These are phyloP conservation scores for Pseudogymnoascus sp. DNA, from an alignment of 2,329 filamentous ascomycete genomes.

Conservation along the genomic window DNA sequence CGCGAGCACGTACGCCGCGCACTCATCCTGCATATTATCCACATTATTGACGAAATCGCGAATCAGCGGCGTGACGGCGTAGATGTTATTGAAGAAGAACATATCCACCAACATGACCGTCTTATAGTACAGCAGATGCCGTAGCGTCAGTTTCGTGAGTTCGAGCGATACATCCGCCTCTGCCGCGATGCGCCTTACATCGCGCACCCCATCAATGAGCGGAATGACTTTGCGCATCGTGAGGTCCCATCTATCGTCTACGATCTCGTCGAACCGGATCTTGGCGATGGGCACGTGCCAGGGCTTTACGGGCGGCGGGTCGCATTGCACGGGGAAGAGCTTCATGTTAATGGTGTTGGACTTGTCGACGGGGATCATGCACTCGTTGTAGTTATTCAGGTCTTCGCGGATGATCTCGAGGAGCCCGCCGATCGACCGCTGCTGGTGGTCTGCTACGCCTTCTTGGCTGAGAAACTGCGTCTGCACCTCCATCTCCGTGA, in stretches of 20 bases:
- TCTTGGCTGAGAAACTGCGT: slow-evolving; percentile 66
- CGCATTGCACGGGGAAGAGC: slow-evolving; percentile 74
- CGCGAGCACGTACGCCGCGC: slow-evolving; percentile 69
- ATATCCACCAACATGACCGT: slow-evolving; percentile 86
- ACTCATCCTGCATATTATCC: slow-evolving; percentile 74
- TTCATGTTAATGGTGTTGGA: slow-evolving; percentile 94
- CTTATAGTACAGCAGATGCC: slow-evolving; percentile 88
- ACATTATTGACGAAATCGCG: slow-evolving; percentile 70
- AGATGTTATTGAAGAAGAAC: slow-evolving; percentile 89
- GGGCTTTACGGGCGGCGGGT: slow-evolving; percentile 68
- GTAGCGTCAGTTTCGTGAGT: slow-evolving; percentile 76
- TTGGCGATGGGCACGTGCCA: slow-evolving; percentile 85
- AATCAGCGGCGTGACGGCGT: slow-evolving; percentile 72
- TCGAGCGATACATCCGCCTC: slow-evolving; percentile 79
- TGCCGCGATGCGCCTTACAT: slow-evolving; percentile 77
- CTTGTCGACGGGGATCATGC: slow-evolving; percentile 92
- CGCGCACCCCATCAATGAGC: slow-evolving; percentile 84
- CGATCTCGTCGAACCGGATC: slow-evolving; percentile 54
- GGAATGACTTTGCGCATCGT: slow-evolving; percentile 73
- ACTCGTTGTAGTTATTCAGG: slow-evolving; percentile 93
- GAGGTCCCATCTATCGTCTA: slow-evolving; percentile 65
- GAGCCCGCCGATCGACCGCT: slow-evolving; percentile 72
- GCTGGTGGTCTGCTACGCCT: slow-evolving; percentile 33
- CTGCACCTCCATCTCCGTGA: slow-evolving; percentile 88
- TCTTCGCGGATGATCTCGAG: slow-evolving; percentile 78